Conservation (phyloP, 176 grass and related monocot genomes). For the Alloteropsis semialata region DNA sequence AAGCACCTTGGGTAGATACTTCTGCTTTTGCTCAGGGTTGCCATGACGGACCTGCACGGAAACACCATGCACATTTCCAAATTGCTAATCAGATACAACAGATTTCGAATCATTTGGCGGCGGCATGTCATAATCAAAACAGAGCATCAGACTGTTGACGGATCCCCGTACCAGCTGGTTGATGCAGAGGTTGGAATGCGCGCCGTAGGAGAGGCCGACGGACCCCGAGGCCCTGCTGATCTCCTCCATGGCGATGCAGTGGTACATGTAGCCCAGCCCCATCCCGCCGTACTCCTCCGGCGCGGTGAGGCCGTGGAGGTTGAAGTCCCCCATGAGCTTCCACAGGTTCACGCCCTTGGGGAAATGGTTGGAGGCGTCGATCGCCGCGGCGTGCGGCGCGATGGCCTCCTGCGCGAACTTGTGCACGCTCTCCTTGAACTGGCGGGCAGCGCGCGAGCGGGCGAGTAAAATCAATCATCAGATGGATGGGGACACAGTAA, state of each 20-base stretch:
- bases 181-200: constrained; percentile 93
- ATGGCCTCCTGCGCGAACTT: constrained; percentile 86
- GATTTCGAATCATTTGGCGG: not conserved
- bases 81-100: not conserved
- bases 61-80: not conserved
- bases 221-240: constrained; percentile 88
- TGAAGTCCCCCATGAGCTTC: constrained; percentile 97
- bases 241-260: constrained; percentile 99
- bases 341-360: constrained; percentile 78
- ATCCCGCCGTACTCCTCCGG: constrained; percentile 89
- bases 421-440: constrained; percentile 94
- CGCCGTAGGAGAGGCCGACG: constrained; percentile 93
- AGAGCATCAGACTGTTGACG: not conserved
- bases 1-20: constrained; percentile 79
- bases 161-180: constrained; percentile 66
- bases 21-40: constrained; percentile 61
- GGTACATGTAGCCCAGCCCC: constrained; percentile 88
- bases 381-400: constrained; percentile 70
- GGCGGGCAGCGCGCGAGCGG: not conserved
- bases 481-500: no score
- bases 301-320: constrained; percentile 86
- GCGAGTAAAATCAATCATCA: not conserved
- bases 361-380: constrained; percentile 71
- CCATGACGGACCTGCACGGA: constrained; percentile 75
- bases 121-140: not conserved